Conservation (phyloP, 1,284 basidiomycete species). For the Volvariella volvacea region DNA sequence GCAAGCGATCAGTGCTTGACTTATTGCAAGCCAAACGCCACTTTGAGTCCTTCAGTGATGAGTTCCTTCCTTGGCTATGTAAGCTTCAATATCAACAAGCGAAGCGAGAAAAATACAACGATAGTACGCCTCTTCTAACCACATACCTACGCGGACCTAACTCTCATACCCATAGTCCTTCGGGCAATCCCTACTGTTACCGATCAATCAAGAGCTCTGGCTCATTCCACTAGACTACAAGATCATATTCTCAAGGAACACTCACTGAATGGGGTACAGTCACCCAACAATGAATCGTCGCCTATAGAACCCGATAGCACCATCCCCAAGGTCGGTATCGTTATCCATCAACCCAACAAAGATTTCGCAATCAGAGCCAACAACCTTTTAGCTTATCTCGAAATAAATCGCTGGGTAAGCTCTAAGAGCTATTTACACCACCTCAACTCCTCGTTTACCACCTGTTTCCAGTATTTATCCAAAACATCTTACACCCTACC, state of each 20-base stretch:
- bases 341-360: constrained; percentile 43
- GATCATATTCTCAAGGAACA: constrained; percentile 16
- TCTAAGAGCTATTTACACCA: too few relatives aligned
- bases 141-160: too few relatives aligned
- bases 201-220: constrained; percentile 42
- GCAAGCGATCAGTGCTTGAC: constrained; percentile 70
- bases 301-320: too few relatives aligned
- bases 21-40: constrained; percentile 60
- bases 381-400: constrained; percentile 76
- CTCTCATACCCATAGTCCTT: constrained; percentile 7
- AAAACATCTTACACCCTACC: constrained; percentile 48
- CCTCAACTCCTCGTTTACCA: not conserved
- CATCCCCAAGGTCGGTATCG: constrained; percentile 49
- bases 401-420: constrained; percentile 73
- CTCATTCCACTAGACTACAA: constrained; percentile 49
- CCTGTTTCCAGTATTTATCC: constrained; percentile 39
- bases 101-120: constrained; percentile 52
- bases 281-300: constrained; percentile 25
- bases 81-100: constrained; percentile 71
- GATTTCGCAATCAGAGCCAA: constrained; percentile 76
- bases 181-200: constrained; percentile 11
- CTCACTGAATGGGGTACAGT: constrained; percentile 8
- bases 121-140: constrained; percentile 26
- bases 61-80: constrained; percentile 86
- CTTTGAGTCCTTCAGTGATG: constrained; percentile 77